Base-by-base conservation (phyloP, 345 rosid genomes). In the Bruguiera gymnorhiza region DNA sequence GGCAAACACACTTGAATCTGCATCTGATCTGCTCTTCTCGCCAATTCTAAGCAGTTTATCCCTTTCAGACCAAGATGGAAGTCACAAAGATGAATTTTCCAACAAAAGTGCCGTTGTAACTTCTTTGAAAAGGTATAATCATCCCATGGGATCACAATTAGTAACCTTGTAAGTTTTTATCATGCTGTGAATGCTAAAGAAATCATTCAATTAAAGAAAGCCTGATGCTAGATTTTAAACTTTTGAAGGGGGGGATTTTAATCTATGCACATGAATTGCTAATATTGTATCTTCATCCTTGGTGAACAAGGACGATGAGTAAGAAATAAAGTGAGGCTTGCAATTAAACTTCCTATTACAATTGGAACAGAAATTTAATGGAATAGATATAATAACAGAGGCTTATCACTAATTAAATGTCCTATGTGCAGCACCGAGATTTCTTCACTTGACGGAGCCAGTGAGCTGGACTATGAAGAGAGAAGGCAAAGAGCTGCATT, bases 401-500 rank as follows among this genome's bases (percentile, higher is more conserved):
- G 50, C 18, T 43, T 43, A 3, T 43, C 10, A 56, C 63, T 58
- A 66, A 62, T 56, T 70, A 29, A 26, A 51, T 72, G 19, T 43
- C 31, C 60, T 67, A 16, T 57, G 9, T 69, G 73, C 86, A 81
- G 91, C 70, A 11, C 18, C 34, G 73, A 70, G 43, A 34, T 67
- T 23, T 52, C 71, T 23, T 65, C 55, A 15, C 23, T 6, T 37
- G 71, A 74, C 30, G 70, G 78, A 62, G 74, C 24, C 37, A 58
- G 62, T 39, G 70, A 66, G 63, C 56, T 77, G 70, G 78, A 79
- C 48, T 36, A 21, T 19, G 88, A 86, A 70, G 86, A 80, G 71
- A 80, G 75, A 70, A 76, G 68, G 75, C 76, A 78, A 67, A 86
- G 78, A 74, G 86, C 86, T 6, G 72, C 73, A 43, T 88, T 86